A percentile compares a stretch with the other conserved stretches of the same genome.
phyloP scores from a whole-genome alignment of 768 basidiomycete genomes.

The Suillus decipiens region DNA sequence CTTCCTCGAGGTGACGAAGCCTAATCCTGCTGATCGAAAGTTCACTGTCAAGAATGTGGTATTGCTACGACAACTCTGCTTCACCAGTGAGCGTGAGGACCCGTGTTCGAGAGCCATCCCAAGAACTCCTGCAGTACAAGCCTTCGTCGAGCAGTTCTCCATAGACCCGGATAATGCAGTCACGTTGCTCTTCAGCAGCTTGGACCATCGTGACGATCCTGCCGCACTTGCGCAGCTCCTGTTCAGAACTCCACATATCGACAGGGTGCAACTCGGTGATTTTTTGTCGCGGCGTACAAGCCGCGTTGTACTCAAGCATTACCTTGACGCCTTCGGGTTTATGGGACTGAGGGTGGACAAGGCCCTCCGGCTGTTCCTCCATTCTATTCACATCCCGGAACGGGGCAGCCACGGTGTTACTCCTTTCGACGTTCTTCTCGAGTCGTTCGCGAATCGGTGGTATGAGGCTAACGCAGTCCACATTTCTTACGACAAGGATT shows the following conservation, averaged over 20 bases:
- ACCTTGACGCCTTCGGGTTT: conserved; percentile 87
- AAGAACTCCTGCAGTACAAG: conserved; percentile 63
- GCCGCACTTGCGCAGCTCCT: conserved; percentile 71
- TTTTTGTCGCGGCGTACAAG: conserved; percentile 78
- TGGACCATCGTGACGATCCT: conserved; percentile 64
- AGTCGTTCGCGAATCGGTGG: conserved; percentile 87
- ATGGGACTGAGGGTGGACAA: conserved; percentile 81
- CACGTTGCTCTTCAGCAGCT: conserved; percentile 62
- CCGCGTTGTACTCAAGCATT: conserved; percentile 76
- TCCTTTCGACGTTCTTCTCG: conserved; percentile 62
- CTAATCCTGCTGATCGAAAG: conserved; percentile 63
- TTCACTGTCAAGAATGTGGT: conserved; percentile 92
- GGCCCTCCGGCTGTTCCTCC: conserved; percentile 86
- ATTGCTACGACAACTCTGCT: conserved; percentile 66
- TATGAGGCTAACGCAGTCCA: conserved; percentile 82
- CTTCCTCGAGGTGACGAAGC: conserved; percentile 57
- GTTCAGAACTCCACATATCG: conserved; percentile 83
- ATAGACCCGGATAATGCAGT: conserved; percentile 83
- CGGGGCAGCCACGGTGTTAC: conserved; percentile 34
- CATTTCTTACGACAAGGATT: conserved; percentile 81
- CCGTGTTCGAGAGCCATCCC: conserved; percentile 47
- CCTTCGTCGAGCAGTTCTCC: conserved; percentile 79
- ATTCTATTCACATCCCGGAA: conserved; percentile 70
- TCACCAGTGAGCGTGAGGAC: conserved; percentile 70
- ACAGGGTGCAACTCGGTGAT: conserved; percentile 79